Evolutionary conservation across 306 rosid genomes (phyloP).

Genomic region (Morella rubra): DNA sequence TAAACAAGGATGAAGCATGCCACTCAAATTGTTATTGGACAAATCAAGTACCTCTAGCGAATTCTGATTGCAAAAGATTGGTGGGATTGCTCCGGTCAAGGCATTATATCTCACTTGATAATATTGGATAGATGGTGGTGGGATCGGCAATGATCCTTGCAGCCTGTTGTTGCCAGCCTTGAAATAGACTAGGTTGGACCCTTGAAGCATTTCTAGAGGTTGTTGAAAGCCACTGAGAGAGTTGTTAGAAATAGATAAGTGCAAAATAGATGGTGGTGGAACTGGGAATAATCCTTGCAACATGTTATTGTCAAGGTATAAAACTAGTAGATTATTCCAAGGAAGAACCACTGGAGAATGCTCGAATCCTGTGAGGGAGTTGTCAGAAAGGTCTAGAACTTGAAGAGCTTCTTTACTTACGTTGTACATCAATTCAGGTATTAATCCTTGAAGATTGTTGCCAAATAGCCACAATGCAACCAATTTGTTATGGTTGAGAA

Average conservation of each 20-base stretch:
- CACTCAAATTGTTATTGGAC: no score
- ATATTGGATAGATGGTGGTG: neutral
- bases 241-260: neutral
- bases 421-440: constrained; percentile 21
- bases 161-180: neutral
- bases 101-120: no score
- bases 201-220: no score
- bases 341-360: neutral
- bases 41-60: no score
- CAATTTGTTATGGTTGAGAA: constrained; percentile 7
- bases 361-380: neutral
- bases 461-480: neutral
- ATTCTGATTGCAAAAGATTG: no score
- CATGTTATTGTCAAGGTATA: neutral
- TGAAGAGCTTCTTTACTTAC: neutral
- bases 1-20: no score
- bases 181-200: neutral
- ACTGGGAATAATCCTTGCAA: neutral
- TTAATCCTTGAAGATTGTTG: constrained; percentile 36
- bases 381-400: neutral
- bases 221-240: neutral
- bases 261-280: neutral
- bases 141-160: neutral
- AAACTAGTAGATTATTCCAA: rapidly evolving
- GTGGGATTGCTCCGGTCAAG: no score